Base-by-base conservation (phyloP, 306 rosid genomes). In the Glycyrrhiza uralensis region DNA sequence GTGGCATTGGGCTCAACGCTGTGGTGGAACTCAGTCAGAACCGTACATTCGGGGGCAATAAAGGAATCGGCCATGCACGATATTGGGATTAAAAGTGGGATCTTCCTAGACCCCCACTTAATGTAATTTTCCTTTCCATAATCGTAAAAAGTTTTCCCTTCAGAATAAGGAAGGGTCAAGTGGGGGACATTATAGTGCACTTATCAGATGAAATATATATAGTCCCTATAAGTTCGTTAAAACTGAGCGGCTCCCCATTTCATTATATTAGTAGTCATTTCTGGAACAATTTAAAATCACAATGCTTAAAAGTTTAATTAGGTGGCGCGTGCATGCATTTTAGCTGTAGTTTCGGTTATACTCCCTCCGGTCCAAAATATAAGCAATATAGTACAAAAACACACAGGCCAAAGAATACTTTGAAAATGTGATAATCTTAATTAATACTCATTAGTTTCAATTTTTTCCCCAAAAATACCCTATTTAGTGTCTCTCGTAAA, bases 21-120 rank as follows among this genome's bases (percentile, higher is more conserved):
- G 15, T 13, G n/a, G n/a, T 10, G 29, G 39, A 32, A 33, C 46
- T 26, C 3, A 33, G 57, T 26, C 3, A 33, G 57, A 61, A 6
- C 11, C 55, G 51, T n/a, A 49, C 36, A n/a, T 52, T 52, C 7
- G 9, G 9, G 19, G 17, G 59, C 69, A 69, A 30, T 20, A 52
- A 73, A 71, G 45, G 52, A 80, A 79, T 65, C 13, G 29, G 47
- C 15, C 55, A 68, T 60, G 32, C 79, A 65, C 47, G 12, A n/a
- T 72, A 22, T 11, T n/a, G 7, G 29, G 6, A 72, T 23, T 39
- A 41, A 60, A 58, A 85, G 90, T 87, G 85, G 83, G 38, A 23
- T 71, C 68, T 80, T 18, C 72, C 59, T 85, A 76, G 88, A 83
- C 78, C 6, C 80, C 89, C 92, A 85, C 89, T 79, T 13, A 78